Percentiles rank a stretch among this genome's conserved stretches.
These are phyloP conservation scores for Starmerella ratchasimensis DNA, from an alignment of 805 yeast genomes.

Conservation along the genomic window DNA sequence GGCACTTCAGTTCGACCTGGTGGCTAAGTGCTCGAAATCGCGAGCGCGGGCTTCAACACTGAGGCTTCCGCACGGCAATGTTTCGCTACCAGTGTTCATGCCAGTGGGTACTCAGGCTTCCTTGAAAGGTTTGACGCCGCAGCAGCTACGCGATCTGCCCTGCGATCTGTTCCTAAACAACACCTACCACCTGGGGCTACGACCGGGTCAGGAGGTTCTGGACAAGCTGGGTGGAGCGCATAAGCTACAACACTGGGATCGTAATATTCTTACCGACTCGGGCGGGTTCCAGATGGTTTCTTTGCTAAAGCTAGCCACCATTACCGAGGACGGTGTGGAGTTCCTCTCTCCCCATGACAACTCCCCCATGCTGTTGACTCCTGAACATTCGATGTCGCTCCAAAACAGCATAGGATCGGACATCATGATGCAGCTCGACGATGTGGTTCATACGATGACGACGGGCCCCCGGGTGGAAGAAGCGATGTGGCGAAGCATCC, in stretches of 20 bases:
- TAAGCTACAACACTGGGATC: constrained; percentile 30
- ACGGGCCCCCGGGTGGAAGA: constrained; percentile 35
- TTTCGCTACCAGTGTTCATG: constrained; percentile 35
- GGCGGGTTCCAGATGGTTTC: constrained; percentile 38
- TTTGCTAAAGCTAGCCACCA: constrained; percentile 32
- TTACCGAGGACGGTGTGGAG: constrained; percentile 35
- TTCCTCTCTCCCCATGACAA: constrained; percentile 35
- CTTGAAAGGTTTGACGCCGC: constrained; percentile 32
- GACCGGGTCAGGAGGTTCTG: constrained; percentile 32
- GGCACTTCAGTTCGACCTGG: constrained; percentile 30
- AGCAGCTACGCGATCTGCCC: constrained; percentile 30
- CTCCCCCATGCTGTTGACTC: constrained; percentile 34
- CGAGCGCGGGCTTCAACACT: constrained; percentile 33
- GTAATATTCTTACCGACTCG: constrained; percentile 33
- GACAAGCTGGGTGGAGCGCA: constrained; percentile 35
- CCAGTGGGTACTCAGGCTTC: constrained; percentile 38
- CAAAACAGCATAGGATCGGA: constrained; percentile 35
- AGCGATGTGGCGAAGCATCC: constrained; percentile 32
- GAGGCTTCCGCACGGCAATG: constrained; percentile 32
- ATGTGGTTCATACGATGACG: constrained; percentile 33
- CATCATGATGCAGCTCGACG: constrained; percentile 37
- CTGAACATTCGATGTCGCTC: constrained; percentile 34
- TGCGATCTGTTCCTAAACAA: constrained; percentile 34
- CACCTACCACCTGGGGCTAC: constrained; percentile 33
- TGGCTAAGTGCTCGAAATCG: constrained; percentile 32